Percentiles rank a stretch among this genome's conserved stretches.
Evolutionary conservation across 2,329 filamentous ascomycete species (phyloP).

Genomic region (Aspergillus alliaceus): DNA sequence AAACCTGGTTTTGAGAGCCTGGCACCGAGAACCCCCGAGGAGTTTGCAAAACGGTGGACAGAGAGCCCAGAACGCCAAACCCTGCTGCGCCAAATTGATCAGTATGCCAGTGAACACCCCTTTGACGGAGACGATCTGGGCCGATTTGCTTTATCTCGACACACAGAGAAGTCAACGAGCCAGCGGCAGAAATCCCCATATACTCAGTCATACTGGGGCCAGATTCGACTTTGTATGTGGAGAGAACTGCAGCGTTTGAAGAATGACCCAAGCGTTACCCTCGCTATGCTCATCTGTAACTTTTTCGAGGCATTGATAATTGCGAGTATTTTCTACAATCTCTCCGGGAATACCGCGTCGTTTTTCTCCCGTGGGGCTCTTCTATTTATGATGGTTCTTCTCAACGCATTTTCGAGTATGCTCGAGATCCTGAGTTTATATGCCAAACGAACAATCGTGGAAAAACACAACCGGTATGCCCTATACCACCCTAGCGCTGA

Average conservation of each 20-base stretch:
- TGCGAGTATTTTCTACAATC: conserved; percentile 74
- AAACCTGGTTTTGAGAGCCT: conserved; percentile 51
- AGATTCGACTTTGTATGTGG: conserved; percentile 73
- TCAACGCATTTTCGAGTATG: conserved; percentile 76
- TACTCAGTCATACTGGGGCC: conserved; percentile 72
- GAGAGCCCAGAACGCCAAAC: conserved; percentile 1
- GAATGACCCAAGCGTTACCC: conserved; percentile 70
- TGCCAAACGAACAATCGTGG: conserved; percentile 16
- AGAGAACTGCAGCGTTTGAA: conserved; percentile 72
- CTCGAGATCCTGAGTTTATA: conserved; percentile 53
- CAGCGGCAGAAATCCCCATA: conserved; percentile 70
- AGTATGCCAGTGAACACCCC: conserved; percentile 3
- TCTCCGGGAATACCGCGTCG: conserved; percentile 61
- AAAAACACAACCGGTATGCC: conserved; percentile 21
- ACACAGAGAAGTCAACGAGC: conserved; percentile 35
- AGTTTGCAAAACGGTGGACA: conserved; percentile 52
- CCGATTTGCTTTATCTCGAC: conserved; percentile 34
- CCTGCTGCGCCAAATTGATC: conserved; percentile 1
- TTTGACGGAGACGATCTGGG: conserved; percentile 6
- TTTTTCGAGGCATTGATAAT: conserved; percentile 72
- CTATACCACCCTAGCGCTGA: conserved; percentile 20
- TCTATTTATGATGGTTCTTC: conserved; percentile 79
- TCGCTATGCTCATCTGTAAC: conserved; percentile 65
- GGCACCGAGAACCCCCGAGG: conserved; percentile 66
- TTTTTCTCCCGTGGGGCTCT: conserved; percentile 76